phyloP scores from a whole-genome alignment of 805 yeast species.

The Metschnikowia continentalis region DNA sequence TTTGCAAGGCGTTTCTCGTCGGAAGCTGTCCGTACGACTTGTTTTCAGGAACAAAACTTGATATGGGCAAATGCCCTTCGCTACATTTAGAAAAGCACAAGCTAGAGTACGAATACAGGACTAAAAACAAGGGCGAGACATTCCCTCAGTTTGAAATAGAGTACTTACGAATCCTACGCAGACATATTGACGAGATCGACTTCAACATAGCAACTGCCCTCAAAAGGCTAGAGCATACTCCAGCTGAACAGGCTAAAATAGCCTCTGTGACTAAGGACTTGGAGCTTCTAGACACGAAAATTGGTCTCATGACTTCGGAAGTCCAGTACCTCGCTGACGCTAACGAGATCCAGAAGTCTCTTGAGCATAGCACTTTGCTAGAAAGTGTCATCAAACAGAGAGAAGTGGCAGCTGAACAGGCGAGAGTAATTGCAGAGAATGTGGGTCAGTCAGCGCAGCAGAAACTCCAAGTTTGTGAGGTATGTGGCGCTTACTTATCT shows the following conservation, averaged over 20 bases:
- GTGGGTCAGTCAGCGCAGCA: slow-evolving; percentile 86
- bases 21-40: slow-evolving; percentile 85
- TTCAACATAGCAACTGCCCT: slow-evolving; percentile 59
- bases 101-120: slow-evolving; percentile 57
- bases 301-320: slow-evolving; percentile 67
- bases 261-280: slow-evolving; percentile 51
- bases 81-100: slow-evolving; percentile 72
- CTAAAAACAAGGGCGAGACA: slow-evolving; percentile 36
- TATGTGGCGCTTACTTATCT: slow-evolving; percentile 86
- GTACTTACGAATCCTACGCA: slow-evolving; percentile 46
- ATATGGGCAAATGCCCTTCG: slow-evolving; percentile 74
- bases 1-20: slow-evolving; percentile 79
- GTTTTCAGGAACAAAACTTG: slow-evolving; percentile 77
- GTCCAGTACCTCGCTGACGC: slow-evolving; percentile 48
- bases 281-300: slow-evolving; percentile 57
- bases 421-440: slow-evolving; percentile 60
- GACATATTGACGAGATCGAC: slow-evolving; percentile 64
- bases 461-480: slow-evolving; percentile 82
- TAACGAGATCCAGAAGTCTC: slow-evolving; percentile 48
- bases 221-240: slow-evolving; percentile 63
- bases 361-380: slow-evolving; percentile 41
- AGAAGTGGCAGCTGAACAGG: slow-evolving; percentile 49
- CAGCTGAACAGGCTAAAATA: slow-evolving; percentile 64
- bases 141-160: slow-evolving; percentile 51
- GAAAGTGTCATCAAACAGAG: slow-evolving; percentile 46